Base-by-base conservation (phyloP, 2,329 filamentous ascomycete species). In the Pseudocercospora fijiensis region DNA sequence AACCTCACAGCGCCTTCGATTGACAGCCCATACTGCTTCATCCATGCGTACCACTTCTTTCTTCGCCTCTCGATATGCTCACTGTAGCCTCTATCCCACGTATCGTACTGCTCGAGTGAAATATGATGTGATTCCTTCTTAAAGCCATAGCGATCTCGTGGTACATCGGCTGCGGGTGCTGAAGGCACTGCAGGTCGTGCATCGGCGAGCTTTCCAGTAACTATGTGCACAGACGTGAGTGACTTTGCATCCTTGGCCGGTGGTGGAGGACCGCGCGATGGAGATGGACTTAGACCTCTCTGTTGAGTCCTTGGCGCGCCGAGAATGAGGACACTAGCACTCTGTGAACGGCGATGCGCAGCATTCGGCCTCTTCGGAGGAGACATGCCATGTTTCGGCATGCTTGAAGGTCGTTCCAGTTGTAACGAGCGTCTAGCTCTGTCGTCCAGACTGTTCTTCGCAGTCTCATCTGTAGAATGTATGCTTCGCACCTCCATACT, bases 71-170 rank as follows among this genome's bases (percentile, higher is more conserved):
- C 85, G 43, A 96, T 82, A 74, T 95, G 93, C 41, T 88, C 84
- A 28, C 85, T 86, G 75, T 98, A 97, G 3, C 82, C 82, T 16
- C 79, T 79, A 70, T 92, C 87, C 94, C 94, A 98, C 0, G 83
- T 80, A 72, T 97, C 91, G 74, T 96, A 96, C 74, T 93, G 85
- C 63, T 89, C 84, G 20, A 88, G 79, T 1, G 85, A 90, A 66
- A 96, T 84, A 73, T 96, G 88, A 69, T 93, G 88, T 45, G 88
- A 94, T 41, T 86, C 85, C 76, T 97, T 98, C 69, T 92, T 91
- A 80, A 98, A 98, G 3, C 94, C 94, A 73, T 97, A 96, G 16
- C 91, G 86, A 76, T 97, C 93, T 60, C 92, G 87, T 37, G 79
- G 77, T 11, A 75, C 71, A 10, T 59, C 59, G 0, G 58, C 20